These are phyloP conservation scores for Xylariaceae sp. DNA, from an alignment of 2,329 filamentous ascomycete species.

Conservation along the genomic window DNA sequence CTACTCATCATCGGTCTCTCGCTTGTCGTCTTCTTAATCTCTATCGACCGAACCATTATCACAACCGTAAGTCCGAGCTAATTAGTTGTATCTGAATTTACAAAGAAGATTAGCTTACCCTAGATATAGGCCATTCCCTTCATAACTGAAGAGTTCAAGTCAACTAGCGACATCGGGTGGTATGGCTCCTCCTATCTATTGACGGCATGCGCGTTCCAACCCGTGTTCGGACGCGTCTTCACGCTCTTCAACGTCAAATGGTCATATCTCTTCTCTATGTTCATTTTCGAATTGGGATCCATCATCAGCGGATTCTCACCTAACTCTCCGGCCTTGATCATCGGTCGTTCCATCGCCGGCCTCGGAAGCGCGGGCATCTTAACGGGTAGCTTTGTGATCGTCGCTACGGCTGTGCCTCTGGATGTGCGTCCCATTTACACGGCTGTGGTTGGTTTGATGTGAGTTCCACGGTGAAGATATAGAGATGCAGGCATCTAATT, in stretches of 20 bases:
- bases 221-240: conserved; percentile 44
- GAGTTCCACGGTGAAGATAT: conserved; percentile 7
- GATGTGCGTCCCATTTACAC: conserved; percentile 41
- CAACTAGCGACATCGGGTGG: conserved; percentile 41
- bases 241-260: conserved; percentile 44
- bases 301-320: conserved; percentile 44
- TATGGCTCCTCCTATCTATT: conserved; percentile 43
- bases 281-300: conserved; percentile 44
- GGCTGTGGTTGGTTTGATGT: conserved; percentile 43
- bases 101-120: neutral
- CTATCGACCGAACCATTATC: conserved; percentile 37
- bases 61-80: conserved; percentile 33
- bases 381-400: conserved; percentile 44
- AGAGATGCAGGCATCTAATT: neutral
- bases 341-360: conserved; percentile 47
- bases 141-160: conserved; percentile 42
- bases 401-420: conserved; percentile 41
- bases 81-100: neutral
- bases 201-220: conserved; percentile 44
- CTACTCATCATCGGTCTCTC: conserved; percentile 34
- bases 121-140: conserved; percentile 35
- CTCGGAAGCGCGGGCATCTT: conserved; percentile 44
- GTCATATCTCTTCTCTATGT: conserved; percentile 37
- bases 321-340: conserved; percentile 42
- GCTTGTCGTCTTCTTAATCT: conserved; percentile 37